Evolutionary conservation across 2,329 filamentous ascomycete genomes (phyloP).

Genomic region (Knufia fluminis): DNA sequence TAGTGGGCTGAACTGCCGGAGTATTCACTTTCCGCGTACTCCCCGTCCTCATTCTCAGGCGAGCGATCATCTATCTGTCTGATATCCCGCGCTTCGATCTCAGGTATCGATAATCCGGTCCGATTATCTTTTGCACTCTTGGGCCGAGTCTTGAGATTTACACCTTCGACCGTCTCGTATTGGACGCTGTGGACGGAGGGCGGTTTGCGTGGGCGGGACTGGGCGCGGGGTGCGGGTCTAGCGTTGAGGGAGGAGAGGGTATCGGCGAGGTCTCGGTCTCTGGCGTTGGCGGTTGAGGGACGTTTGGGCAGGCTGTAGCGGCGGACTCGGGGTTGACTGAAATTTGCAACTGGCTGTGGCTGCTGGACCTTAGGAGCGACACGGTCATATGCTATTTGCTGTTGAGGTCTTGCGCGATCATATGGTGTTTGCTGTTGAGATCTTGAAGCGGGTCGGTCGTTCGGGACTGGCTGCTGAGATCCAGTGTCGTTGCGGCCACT

Average conservation of each 20-base stretch:
- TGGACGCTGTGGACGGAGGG: background rate
- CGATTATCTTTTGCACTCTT: background rate
- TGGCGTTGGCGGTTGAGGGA: background rate
- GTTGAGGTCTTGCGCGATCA: too few relatives aligned
- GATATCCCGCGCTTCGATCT: conserved; percentile 7
- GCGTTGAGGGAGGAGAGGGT: background rate
- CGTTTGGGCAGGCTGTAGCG: background rate
- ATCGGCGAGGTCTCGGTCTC: background rate
- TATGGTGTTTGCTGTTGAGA: background rate
- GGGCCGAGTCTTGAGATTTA: background rate
- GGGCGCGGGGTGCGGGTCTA: background rate
- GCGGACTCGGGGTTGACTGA: background rate
- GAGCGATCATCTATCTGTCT: background rate
- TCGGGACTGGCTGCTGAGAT: background rate
- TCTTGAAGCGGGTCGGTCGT: background rate
- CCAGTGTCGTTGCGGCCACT: background rate
- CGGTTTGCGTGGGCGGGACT: background rate
- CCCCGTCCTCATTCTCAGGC: background rate
- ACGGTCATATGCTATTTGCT: too few relatives aligned
- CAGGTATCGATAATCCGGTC: background rate
- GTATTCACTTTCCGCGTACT: background rate
- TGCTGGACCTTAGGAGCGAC: too few relatives aligned
- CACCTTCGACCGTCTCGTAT: conserved; percentile 2
- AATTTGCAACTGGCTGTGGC: background rate
- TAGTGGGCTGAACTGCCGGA: background rate